Evolutionary conservation across 495 filamentous ascomycete species (phyloP), one percentile per base, ranked within the genome.

Genomic region (Glonium stellatum): DNA sequence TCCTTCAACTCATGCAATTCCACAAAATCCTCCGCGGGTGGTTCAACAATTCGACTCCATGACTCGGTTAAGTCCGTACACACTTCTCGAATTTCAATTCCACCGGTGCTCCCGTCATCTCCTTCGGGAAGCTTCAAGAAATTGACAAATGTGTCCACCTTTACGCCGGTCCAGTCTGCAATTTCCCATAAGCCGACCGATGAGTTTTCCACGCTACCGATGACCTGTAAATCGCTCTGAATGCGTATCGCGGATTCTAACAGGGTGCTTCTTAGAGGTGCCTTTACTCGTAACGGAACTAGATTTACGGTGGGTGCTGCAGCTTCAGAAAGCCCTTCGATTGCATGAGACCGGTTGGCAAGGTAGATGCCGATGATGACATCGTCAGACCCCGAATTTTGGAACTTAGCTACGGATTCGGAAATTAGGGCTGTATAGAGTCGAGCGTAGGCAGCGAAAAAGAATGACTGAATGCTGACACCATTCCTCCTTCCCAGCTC

Each of bases 321-420:
- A 21, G 78, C 67, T 0, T 55, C 22, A 4, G 68, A 58, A 12
- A 80, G 61, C 46, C 69, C 60, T 36, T 70, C 60, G 35, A 79
- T 65, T 0, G 75, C 69, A 6, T 77, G 71, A n/a, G 77, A 71
- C 41, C 80, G 77, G 64, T 82, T 82, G 13, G 81, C 76, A 22
- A 80, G 77, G 58, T 83, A 83, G 54, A 83, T 70, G 35, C 80
- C 80, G 52, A 83, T 73, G 0, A 79, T 69, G 15, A 82, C 68
- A 46, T 80, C 71, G 15, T 69, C 37, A 8, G 47, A 47, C 4
- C 23, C 10, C 22, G 54, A 57, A 0, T 46, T 44, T 11, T 44
- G 39, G 13, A 18, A 11, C 19, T 25, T 25, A 31, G 5, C 8
- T 23, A 15, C 19, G 5, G 13, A 9, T 15, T 23, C 1, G 25